Conservation (phyloP, 345 rosid genomes). For the Eucalyptus sp. region DNA sequence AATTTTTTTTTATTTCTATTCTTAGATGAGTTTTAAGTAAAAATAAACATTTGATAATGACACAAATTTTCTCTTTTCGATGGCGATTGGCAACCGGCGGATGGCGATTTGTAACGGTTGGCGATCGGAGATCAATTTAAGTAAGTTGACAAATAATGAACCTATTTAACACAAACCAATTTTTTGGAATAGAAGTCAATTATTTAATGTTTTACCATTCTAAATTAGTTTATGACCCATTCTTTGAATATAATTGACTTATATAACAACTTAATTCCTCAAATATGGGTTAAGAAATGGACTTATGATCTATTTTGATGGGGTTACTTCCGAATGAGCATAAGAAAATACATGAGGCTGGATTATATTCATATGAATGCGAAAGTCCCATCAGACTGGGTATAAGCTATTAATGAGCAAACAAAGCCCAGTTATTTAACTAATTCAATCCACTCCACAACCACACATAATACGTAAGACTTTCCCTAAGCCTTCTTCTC, state of each 20-base stretch:
- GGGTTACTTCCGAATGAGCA: background rate
- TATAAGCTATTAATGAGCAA: background rate
- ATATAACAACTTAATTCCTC: background rate
- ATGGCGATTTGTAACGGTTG: rapidly evolving
- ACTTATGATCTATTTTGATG: too few relatives aligned
- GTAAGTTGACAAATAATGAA: too few relatives aligned
- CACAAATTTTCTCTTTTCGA: rapidly evolving
- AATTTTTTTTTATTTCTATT: too few relatives aligned
- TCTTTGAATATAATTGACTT: too few relatives aligned
- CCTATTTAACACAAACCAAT: too few relatives aligned
- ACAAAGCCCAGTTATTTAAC: background rate
- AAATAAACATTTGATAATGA: rapidly evolving
- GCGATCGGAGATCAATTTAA: rapidly evolving
- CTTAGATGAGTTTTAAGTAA: too few relatives aligned
- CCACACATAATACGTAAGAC: background rate
- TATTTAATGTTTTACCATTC: too few relatives aligned
- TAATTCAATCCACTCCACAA: background rate
- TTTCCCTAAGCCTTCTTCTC: background rate
- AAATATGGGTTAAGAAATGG: background rate
- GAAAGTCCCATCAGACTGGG: background rate
- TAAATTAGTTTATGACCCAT: background rate
- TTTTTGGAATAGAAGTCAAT: too few relatives aligned
- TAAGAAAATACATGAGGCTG: background rate
- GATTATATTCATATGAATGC: background rate
- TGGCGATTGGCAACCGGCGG: rapidly evolving